Base-by-base conservation (phyloP, 2,329 filamentous ascomycete species). In the Pseudopyricularia cyperi region DNA sequence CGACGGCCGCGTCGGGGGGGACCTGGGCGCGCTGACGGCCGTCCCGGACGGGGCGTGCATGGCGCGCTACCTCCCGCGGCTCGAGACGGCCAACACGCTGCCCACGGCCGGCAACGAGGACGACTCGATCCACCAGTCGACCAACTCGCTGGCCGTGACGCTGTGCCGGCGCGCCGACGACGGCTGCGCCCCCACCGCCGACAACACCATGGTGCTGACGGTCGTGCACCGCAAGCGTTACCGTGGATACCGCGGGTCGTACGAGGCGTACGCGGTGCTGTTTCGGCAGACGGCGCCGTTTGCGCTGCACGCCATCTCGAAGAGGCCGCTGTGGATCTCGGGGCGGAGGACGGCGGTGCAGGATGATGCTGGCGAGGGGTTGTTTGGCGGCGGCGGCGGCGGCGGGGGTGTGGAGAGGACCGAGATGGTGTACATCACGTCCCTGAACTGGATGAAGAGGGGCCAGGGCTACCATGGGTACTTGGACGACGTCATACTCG, bases 371-470 rank as follows among this genome's bases (percentile, higher is more conserved):
- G 46, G 46, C 32, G 7, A 7, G 15, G 34, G 34, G n/a, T n/a
- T n/a, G 14, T 12, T 12, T 12, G 32, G 7, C 7, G 32, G 32
- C 12, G 34, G 12, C 17, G 34, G 34, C 17, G 34, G 34, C 34
- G 34, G 34, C 15, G 34, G 7, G n/a, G 22, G 59, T 55, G 57
- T 60, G 62, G 1, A 51, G 37, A 66, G 69, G 24, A 71, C 70
- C 0, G 74, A 79, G 57, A 78, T 80, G 75, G 63, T 82, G 28
- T 82, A 80, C 55, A 65, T 80, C 0, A 80, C 76, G 0, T 75
- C 71, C 0, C 72, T 80, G 32, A 76, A 68, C 54, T 82, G 79
- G 78, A 78, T 73, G 59, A 59, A 55, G 0, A 60, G 61, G 0
- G 68, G 66, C 0, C 63, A 69, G 55, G 70, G 60, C 30, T 80